phyloP scores from a whole-genome alignment of 2,329 filamentous ascomycete genomes.

The Zymoseptoria tritici region DNA sequence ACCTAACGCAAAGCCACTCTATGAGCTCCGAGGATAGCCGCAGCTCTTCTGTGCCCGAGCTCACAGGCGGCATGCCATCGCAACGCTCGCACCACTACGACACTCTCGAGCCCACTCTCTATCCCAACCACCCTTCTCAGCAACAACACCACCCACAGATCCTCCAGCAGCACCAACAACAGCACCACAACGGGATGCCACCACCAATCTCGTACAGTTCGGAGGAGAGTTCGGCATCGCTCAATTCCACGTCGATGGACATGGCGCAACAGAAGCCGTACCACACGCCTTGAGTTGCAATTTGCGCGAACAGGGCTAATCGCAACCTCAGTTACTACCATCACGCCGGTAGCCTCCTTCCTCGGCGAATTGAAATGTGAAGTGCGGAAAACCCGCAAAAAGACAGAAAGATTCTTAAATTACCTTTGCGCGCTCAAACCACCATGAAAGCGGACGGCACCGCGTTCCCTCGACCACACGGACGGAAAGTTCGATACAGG shows the following conservation, averaged over 20 bases:
- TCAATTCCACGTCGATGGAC: conserved; percentile 11
- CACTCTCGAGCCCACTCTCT: conserved; percentile 9
- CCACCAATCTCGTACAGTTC: conserved; percentile 13
- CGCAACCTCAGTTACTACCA: not conserved
- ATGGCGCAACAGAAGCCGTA: conserved; percentile 9
- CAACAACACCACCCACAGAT: not conserved
- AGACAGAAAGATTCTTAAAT: not conserved
- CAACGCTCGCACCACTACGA: conserved; percentile 6
- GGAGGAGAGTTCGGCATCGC: conserved; percentile 15
- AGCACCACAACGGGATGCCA: not conserved
- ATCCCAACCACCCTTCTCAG: not conserved
- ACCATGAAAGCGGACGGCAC: not conserved
- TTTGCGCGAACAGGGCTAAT: not conserved
- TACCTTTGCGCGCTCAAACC: not conserved
- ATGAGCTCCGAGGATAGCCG: conserved; percentile 18
- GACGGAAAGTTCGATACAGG: not conserved
- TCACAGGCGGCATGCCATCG: not conserved
- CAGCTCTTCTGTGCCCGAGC: conserved; percentile 5
- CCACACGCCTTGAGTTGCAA: conserved; percentile 9
- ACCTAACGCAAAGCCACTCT: conserved; percentile 14
- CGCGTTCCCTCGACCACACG: not conserved
- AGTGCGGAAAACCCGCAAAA: not conserved
- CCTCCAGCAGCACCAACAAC: conserved; percentile 1
- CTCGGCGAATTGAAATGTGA: not conserved
- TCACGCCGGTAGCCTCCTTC: not conserved